Percentiles rank a stretch among this genome's conserved stretches.
phyloP scores from a whole-genome alignment of 208 protist genomes.

The Wallacemonas rigidus region DNA sequence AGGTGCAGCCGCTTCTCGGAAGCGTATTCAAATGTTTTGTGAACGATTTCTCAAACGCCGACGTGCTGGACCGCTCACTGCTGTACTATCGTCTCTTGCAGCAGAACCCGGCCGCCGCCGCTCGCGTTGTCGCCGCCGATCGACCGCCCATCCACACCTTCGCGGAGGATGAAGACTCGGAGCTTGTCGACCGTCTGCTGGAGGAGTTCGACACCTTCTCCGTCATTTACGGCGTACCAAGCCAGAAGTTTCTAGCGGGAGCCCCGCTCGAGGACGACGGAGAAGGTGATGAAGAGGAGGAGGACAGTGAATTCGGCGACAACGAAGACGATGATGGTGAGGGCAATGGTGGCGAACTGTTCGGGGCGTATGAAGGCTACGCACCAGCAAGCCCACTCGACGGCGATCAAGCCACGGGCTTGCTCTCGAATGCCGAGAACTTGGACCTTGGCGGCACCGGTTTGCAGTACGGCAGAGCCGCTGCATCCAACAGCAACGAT shows the following conservation, averaged over 20 bases:
- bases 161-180: slow-evolving; percentile 63
- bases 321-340: slow-evolving; percentile 20
- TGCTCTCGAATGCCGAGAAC: not conserved
- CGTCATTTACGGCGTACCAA: slow-evolving; percentile 76
- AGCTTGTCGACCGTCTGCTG: slow-evolving; percentile 76
- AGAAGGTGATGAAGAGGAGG: slow-evolving; percentile 17
- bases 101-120: slow-evolving; percentile 44
- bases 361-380: slow-evolving; percentile 1
- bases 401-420: not conserved
- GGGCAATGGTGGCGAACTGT: slow-evolving; percentile 10
- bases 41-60: slow-evolving; percentile 82
- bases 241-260: slow-evolving; percentile 32
- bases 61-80: slow-evolving; percentile 85
- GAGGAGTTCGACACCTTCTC: slow-evolving; percentile 92
- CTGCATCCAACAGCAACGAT: not conserved
- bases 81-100: slow-evolving; percentile 87
- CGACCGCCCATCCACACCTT: slow-evolving; percentile 59
- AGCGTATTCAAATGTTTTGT: slow-evolving; percentile 69
- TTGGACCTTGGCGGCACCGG: not conserved
- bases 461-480: not conserved
- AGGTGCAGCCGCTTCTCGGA: slow-evolving; percentile 89
- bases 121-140: slow-evolving; percentile 48
- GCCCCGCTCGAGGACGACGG: slow-evolving; percentile 17
- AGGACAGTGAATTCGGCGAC: slow-evolving; percentile 4
- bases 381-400: not conserved